A percentile compares a stretch with the other conserved stretches of the same genome.
phyloP scores from a whole-genome alignment of 2,329 filamentous ascomycete genomes.

The Ceratocystis variospora region DNA sequence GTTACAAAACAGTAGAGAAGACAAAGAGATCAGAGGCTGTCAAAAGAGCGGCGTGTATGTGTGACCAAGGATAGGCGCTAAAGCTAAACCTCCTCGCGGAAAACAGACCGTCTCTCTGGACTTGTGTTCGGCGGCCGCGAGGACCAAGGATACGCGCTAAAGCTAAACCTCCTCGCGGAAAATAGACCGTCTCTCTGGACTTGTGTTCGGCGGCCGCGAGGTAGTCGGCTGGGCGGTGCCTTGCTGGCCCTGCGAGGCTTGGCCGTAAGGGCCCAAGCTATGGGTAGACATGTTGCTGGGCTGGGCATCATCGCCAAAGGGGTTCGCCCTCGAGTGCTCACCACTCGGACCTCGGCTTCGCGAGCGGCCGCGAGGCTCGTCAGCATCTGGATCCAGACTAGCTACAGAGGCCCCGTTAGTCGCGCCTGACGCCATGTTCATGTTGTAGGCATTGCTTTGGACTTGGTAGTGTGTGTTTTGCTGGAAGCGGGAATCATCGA shows the following conservation, averaged over 20 bases:
- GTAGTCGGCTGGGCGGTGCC: conserved; percentile 23
- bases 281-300: conserved; percentile 48
- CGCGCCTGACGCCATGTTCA: conserved; percentile 34
- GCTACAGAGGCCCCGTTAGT: conserved; percentile 25
- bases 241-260: conserved; percentile 24
- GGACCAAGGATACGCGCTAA: not conserved
- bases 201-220: conserved; percentile 33
- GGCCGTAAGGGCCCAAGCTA: conserved; percentile 52
- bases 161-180: conserved; percentile 54
- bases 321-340: conserved; percentile 36
- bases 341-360: conserved; percentile 32
- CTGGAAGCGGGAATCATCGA: conserved; percentile 13
- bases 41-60: not conserved
- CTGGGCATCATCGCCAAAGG: conserved; percentile 57
- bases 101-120: conserved; percentile 56
- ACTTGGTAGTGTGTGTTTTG: conserved; percentile 20
- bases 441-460: conserved; percentile 34
- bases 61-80: not conserved
- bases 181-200: conserved; percentile 54
- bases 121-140: conserved; percentile 36
- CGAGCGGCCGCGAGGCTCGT: conserved; percentile 28
- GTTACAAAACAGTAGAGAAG: not conserved
- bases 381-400: conserved; percentile 14
- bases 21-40: not conserved
- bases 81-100: conserved; percentile 51